Conservation (phyloP, 2,329 filamentous ascomycete genomes). For the Sclerotiophoma versabilis region DNA sequence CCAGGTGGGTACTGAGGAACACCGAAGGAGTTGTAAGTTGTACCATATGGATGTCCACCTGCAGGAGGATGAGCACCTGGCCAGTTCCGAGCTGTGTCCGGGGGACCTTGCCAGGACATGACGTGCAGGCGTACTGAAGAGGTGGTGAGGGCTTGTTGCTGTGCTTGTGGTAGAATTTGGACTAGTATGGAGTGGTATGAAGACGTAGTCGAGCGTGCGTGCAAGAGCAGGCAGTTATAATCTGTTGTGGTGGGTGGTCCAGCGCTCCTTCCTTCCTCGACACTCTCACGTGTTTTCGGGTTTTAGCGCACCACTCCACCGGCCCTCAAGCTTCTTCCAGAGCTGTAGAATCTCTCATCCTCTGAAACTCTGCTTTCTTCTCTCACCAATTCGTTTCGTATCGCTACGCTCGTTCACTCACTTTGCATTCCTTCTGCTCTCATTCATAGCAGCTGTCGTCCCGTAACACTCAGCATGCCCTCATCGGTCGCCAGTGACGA, state of each 20-base stretch:
- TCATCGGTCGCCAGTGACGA: conserved; percentile 62
- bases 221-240: background rate
- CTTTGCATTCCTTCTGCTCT: conserved; percentile 10
- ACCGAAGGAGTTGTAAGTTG: background rate
- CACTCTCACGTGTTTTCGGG: conserved; percentile 25
- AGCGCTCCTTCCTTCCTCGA: conserved; percentile 23
- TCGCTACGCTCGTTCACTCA: conserved; percentile 3
- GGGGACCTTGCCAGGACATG: conserved; percentile 3
- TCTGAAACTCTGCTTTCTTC: background rate
- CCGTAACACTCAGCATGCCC: conserved; percentile 32
- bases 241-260: background rate
- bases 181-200: background rate
- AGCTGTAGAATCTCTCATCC: conserved; percentile 13
- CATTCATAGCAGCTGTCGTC: conserved; percentile 3
- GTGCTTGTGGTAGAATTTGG: background rate
- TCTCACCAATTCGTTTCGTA: background rate
- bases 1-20: background rate
- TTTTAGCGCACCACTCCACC: conserved; percentile 20
- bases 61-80: background rate
- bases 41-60: background rate
- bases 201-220: background rate
- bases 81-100: background rate
- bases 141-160: background rate
- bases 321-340: conserved; percentile 1
- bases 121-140: background rate